phyloP scores from a whole-genome alignment of 2,329 filamentous ascomycete genomes.

The Colletotrichum liriopes region DNA sequence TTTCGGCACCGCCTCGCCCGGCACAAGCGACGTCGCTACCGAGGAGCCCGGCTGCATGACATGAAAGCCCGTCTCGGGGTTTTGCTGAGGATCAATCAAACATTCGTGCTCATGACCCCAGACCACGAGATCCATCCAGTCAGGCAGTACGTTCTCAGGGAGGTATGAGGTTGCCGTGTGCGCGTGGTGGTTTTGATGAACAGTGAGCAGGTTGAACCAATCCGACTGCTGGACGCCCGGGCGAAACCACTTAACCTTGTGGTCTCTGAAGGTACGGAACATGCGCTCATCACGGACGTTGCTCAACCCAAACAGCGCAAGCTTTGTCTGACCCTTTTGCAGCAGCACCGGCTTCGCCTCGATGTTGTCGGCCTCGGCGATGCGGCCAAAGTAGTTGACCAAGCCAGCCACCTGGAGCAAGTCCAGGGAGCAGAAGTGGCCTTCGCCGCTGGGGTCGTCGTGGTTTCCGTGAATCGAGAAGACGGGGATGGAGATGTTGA shows the following conservation, averaged over 20 bases:
- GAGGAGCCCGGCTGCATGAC: conserved; percentile 99
- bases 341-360: conserved; percentile 91
- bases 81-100: conserved; percentile 85
- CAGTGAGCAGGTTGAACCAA: conserved; percentile 96
- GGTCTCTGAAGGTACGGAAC: conserved; percentile 93
- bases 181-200: conserved; percentile 96
- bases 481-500: conserved; percentile 96
- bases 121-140: conserved; percentile 91
- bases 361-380: conserved; percentile 94
- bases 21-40: conserved; percentile 91
- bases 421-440: conserved; percentile 91
- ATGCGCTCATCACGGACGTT: conserved; percentile 97
- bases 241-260: conserved; percentile 93
- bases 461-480: conserved; percentile 99
- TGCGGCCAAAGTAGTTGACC: conserved; percentile 95
- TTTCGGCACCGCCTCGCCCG: conserved; percentile 91
- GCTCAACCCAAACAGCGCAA: conserved; percentile 93
- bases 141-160: conserved; percentile 91
- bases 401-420: conserved; percentile 91
- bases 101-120: conserved; percentile 99
- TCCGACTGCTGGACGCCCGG: conserved; percentile 85
- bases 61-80: conserved; percentile 90
- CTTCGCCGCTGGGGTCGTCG: conserved; percentile 97
- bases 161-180: conserved; percentile 95
- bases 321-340: conserved; percentile 93